Percentiles rank a stretch among this genome's conserved stretches.
Evolutionary conservation across 176 grass and related monocot species (phyloP).

Genomic region (Chrysopogon serrulatus): DNA sequence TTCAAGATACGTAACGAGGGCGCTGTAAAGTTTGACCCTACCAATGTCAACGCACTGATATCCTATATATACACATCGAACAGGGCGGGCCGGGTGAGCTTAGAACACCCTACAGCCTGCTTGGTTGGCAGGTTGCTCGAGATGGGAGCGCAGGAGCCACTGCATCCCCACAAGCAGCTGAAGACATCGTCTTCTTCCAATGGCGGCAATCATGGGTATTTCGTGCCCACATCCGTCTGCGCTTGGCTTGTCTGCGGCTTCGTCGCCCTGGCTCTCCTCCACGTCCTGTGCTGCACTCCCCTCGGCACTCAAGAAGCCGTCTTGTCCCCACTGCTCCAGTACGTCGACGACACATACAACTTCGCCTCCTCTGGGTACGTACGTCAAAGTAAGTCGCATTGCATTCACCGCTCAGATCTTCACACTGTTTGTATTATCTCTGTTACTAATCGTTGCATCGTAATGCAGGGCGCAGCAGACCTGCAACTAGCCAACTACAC

Average conservation of each 20-base stretch:
- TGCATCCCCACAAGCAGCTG: not conserved
- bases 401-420: no score
- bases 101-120: not conserved
- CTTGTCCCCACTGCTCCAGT: not conserved
- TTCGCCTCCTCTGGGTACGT: not conserved
- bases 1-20: no score
- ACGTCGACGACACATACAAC: conserved; percentile 20
- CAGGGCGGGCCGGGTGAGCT: not conserved
- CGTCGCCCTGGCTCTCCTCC: not conserved
- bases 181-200: not conserved
- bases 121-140: not conserved
- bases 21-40: no score
- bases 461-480: not conserved
- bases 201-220: not conserved
- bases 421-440: no score
- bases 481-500: conserved; percentile 18
- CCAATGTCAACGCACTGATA: no score
- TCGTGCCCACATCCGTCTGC: not conserved
- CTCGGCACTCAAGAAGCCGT: not conserved
- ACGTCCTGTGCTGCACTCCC: conserved; percentile 15
- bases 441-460: not conserved
- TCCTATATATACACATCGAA: no score
- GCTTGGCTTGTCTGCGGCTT: conserved; percentile 15
- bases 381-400: not conserved
- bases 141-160: not conserved